These are phyloP conservation scores for Xenoacremonium recifei DNA, from an alignment of 2,329 filamentous ascomycete genomes.

Conservation along the genomic window DNA sequence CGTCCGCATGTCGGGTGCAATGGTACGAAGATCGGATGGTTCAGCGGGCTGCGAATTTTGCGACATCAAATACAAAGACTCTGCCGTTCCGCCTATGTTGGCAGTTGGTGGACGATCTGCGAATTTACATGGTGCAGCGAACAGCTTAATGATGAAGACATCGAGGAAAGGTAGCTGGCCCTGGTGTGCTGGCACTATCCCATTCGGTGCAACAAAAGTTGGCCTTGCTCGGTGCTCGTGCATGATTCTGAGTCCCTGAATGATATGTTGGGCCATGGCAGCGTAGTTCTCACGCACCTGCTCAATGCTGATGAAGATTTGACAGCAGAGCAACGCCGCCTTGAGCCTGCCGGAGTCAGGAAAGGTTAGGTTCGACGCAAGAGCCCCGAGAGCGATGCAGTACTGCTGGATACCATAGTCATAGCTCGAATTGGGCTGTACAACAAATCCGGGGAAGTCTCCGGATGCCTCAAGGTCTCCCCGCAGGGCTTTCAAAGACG, in stretches of 20 bases:
- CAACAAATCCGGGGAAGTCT: constrained; percentile 21
- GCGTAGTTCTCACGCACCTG: constrained; percentile 39
- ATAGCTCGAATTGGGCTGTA: constrained; percentile 29
- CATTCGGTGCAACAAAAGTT: constrained; percentile 20
- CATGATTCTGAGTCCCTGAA: constrained; percentile 44
- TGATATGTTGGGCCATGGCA: constrained; percentile 42
- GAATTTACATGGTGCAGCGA: constrained; percentile 41
- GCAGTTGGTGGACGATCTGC: constrained; percentile 26
- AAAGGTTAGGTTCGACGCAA: constrained; percentile 37
- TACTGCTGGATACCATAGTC: constrained; percentile 42
- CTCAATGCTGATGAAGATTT: constrained; percentile 47
- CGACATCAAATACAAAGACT: constrained; percentile 17
- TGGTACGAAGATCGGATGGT: constrained; percentile 24
- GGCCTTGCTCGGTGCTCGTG: constrained; percentile 39
- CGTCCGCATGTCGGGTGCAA: constrained; percentile 37
- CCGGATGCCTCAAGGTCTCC: constrained; percentile 35
- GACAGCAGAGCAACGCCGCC: constrained; percentile 44
- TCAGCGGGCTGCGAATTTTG: constrained; percentile 20
- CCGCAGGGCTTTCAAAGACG: constrained; percentile 38
- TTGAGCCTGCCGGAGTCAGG: constrained; percentile 28
- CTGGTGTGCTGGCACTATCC: constrained; percentile 31
- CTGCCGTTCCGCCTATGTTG: constrained; percentile 10
- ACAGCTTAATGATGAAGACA: constrained; percentile 41
- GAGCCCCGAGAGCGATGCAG: constrained; percentile 37
- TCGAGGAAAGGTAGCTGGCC: constrained; percentile 37